Conservation (phyloP, 2,329 filamentous ascomycete genomes). For the Colletotrichum orchidophilum region DNA sequence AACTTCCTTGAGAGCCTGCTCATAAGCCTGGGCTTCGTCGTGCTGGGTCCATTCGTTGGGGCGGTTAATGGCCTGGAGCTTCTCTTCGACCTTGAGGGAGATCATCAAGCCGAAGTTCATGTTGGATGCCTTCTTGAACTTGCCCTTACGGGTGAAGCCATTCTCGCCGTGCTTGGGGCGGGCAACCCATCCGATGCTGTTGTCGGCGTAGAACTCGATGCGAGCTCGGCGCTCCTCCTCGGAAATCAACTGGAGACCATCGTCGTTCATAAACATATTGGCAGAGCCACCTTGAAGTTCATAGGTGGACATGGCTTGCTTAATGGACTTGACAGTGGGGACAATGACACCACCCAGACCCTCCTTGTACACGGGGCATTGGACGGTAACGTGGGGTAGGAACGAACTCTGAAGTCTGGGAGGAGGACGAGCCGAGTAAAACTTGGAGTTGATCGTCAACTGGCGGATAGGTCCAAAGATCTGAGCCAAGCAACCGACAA, state of each 20-base stretch:
- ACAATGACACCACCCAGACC: slow-evolving; percentile 78
- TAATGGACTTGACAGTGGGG: slow-evolving; percentile 81
- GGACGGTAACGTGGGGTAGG: slow-evolving; percentile 81
- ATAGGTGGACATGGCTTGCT: slow-evolving; percentile 80
- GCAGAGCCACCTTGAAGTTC: slow-evolving; percentile 81
- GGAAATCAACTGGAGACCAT: slow-evolving; percentile 74
- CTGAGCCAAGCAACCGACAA: slow-evolving; percentile 79
- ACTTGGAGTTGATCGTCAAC: slow-evolving; percentile 80
- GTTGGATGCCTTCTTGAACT: slow-evolving; percentile 78
- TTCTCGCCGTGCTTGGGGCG: slow-evolving; percentile 71
- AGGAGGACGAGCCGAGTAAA: slow-evolving; percentile 79
- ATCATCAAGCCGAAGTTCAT: slow-evolving; percentile 78
- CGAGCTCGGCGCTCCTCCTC: slow-evolving; percentile 70
- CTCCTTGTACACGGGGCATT: slow-evolving; percentile 91
- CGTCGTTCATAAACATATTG: slow-evolving; percentile 81
- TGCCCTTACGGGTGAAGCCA: slow-evolving; percentile 70
- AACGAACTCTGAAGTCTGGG: slow-evolving; percentile 64
- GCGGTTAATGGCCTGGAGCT: slow-evolving; percentile 66
- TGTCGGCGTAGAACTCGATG: slow-evolving; percentile 74
- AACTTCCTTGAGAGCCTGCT: slow-evolving; percentile 70
- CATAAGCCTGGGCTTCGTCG: slow-evolving; percentile 74
- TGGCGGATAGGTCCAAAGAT: slow-evolving; percentile 80
- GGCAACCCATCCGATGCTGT: slow-evolving; percentile 76
- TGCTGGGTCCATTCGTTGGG: slow-evolving; percentile 71
- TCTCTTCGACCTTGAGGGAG: slow-evolving; percentile 76